Evolutionary conservation across 495 filamentous ascomycete species (phyloP), one percentile per base, ranked within the genome.

Genomic region (Hypoxylon trugodes): DNA sequence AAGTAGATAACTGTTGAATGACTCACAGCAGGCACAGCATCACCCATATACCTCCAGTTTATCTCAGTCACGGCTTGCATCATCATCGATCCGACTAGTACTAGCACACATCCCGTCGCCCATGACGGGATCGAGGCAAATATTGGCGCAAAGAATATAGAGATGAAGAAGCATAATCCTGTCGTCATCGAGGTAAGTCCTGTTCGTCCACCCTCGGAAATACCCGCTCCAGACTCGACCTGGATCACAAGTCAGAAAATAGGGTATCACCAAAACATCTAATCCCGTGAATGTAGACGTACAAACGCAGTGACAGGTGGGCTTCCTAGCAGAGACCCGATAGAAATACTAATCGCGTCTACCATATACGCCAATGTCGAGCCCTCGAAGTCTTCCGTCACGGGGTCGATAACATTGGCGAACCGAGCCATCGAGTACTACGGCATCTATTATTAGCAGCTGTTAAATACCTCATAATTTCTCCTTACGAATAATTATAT

Each of bases 141-240:
- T 57, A 94, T 91, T 1, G 90, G 90, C 0, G 90, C 90, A 72
- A 93, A 93, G 81, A 94, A 94, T 28, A 94, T 84, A 30, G 89
- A 82, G 69, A 94, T 86, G 80, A 94, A 92, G 81, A 94, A 94
- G 73, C 88, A 90, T 46, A 93, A 25, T 22, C 90, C 90, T 0
- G 90, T 87, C 37, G 83, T 75, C 69, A 89, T 87, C n/a, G 90
- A 87, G 1, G 90, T 93, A n/a, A 94, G 76, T 6, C 90, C 90
- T 0, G 90, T 94, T 61, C 86, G 86, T 12, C 90, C 90, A 21
- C 90, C 90, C 76, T 94, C 90, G 3, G 89, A 88, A 65, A 94
- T 94, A 59, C 90, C 90, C 10, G 90, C 90, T 63, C 90, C 90
- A 25, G 87, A 90, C 74, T 93, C 90, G 64, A 94, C n/a, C n/a